Percentiles rank a stretch among this genome's conserved stretches.
Evolutionary conservation across 805 yeast genomes (phyloP).

Genomic region (Blastobotrys mokoenaii): DNA sequence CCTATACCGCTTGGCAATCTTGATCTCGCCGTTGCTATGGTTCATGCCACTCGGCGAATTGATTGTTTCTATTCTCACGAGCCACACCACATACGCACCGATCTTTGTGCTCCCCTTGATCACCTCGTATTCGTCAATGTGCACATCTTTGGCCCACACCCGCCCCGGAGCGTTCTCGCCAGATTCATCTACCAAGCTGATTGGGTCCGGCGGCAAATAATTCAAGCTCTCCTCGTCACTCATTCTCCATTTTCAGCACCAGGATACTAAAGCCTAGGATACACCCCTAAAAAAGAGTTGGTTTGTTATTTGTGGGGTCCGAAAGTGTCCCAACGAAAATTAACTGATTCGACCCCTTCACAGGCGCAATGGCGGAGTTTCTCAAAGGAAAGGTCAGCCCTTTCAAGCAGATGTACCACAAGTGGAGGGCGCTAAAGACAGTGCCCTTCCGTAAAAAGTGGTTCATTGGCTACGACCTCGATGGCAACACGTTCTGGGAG

Average conservation of each 20-base stretch:
- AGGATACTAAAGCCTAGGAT: too few species aligned
- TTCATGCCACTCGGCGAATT: conserved; percentile 32
- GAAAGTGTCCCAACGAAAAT: conserved; percentile 8
- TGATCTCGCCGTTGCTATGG: conserved; percentile 36
- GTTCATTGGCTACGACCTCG: conserved; percentile 66
- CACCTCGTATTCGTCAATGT: conserved; percentile 33
- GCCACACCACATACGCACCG: conserved; percentile 38
- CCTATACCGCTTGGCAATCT: conserved; percentile 51
- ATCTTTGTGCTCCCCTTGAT: conserved; percentile 31
- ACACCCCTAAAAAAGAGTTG: too few species aligned
- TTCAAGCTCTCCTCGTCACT: conserved; percentile 5
- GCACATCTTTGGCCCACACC: conserved; percentile 34
- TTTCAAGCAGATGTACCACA: conserved; percentile 42
- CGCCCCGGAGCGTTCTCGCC: background rate
- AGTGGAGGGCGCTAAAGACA: conserved; percentile 51
- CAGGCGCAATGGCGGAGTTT: background rate
- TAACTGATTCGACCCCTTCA: background rate
- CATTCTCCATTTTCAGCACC: conserved; percentile 2
- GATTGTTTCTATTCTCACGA: conserved; percentile 30
- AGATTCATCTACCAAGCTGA: conserved; percentile 5
- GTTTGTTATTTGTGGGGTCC: too few species aligned
- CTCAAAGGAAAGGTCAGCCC: conserved; percentile 35
- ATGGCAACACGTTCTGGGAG: conserved; percentile 85
- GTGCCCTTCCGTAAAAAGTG: conserved; percentile 64
- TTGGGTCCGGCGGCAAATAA: conserved; percentile 17